Evolutionary conservation across 2,329 filamentous ascomycete species (phyloP), one percentile per base, ranked within the genome.

Genomic region (Aureobasidium sp.): DNA sequence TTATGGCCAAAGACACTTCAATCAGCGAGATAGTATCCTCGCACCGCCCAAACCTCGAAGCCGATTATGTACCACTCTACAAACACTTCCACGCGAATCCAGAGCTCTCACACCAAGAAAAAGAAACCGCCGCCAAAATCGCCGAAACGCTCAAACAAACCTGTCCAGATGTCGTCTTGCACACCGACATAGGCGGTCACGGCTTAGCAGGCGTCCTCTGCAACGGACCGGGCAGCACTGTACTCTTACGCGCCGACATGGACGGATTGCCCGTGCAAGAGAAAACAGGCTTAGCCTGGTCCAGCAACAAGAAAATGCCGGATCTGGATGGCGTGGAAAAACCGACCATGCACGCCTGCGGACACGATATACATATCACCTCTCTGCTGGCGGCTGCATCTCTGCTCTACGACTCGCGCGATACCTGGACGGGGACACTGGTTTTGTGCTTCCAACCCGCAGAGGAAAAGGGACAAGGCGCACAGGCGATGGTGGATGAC

Each of bases 341-440:
- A 49, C 76, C 78, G 0, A 77, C 83, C 0, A 85, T 86, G 82
- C 83, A 86, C 64, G 82, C 81, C 19, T 86, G 82, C 63, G 83
- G 83, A 0, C 83, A 86, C 60, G 81, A 84, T 59, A 79, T 83
- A 70, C 82, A 86, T 62, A 78, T 85, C 22, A 74, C 79, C 0
- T 69, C 70, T 27, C 68, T 85, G 3, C 70, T 86, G 1, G 83
- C 75, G 0, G 76, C 78, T 0, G 74, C 79, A 0, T 70, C 76
- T 17, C 68, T 75, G 0, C 68, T 88, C 0, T 65, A 72, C 1
- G 65, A 64, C 0, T 63, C 68, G 0, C 70, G 65, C n/a, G 59
- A 72, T 0, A 27, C 57, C 0, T 88, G 84, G 84, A 70, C 64
- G 8, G 84, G 84, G 0, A 86, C 81, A 0, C 60, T 87, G 17